phyloP scores from a whole-genome alignment of 768 basidiomycete species.

The Boletus coccyginus region DNA sequence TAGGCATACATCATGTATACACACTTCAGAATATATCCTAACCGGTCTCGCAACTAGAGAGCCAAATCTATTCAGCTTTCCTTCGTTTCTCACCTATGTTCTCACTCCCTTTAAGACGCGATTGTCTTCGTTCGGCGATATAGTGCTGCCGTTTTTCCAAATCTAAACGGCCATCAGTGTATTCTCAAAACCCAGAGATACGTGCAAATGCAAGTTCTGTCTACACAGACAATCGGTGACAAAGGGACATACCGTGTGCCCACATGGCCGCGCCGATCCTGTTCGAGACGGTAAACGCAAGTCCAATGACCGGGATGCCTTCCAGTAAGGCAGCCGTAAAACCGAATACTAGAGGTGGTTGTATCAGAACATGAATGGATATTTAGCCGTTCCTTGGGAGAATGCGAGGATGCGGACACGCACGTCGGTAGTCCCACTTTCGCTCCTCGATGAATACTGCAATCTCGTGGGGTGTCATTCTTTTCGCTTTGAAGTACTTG shows the following conservation, averaged over 20 bases:
- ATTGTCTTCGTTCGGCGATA: conserved; percentile 33
- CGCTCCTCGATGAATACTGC: conserved; percentile 84
- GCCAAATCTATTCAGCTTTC: background rate
- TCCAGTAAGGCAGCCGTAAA: conserved; percentile 83
- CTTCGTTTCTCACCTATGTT: background rate
- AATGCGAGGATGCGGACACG: conserved; percentile 13
- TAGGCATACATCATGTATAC: too few relatives aligned
- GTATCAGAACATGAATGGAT: background rate
- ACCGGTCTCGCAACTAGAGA: background rate
- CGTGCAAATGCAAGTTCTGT: background rate
- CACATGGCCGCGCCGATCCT: conserved; percentile 94
- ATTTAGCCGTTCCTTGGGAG: background rate
- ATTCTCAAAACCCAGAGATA: too few relatives aligned
- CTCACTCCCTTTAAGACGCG: background rate
- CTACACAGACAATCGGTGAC: background rate
- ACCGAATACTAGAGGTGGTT: conserved; percentile 61
- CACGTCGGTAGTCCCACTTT: conserved; percentile 85
- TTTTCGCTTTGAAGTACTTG: conserved; percentile 83
- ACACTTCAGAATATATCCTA: background rate
- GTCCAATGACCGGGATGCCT: conserved; percentile 74
- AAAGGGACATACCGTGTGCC: conserved; percentile 61
- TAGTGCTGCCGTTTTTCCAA: conserved; percentile 58
- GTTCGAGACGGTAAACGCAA: conserved; percentile 83
- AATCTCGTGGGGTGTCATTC: conserved; percentile 68
- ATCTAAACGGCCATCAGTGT: conserved; percentile 37